These are phyloP conservation scores for Nicotiana knightiana DNA, from an alignment of 257 asterid genomes.

Conservation along the genomic window DNA sequence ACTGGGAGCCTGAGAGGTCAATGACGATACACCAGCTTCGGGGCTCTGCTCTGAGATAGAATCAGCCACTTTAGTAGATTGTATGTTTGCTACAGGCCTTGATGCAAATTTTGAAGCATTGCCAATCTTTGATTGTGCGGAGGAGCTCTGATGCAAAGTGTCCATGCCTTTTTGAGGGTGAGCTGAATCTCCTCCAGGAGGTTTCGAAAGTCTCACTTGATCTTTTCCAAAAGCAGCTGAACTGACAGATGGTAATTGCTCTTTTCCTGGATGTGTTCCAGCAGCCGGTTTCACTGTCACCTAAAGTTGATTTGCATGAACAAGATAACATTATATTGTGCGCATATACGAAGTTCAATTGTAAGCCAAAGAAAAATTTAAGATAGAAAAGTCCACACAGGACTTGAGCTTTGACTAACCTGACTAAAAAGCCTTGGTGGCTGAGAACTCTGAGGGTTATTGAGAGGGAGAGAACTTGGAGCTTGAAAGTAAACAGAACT, in stretches of 20 bases:
- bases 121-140: conserved; percentile 39
- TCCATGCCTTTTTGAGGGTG: conserved; percentile 37
- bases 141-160: conserved; percentile 28
- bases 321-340: background rate
- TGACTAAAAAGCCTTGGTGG: conserved; percentile 55
- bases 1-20: conserved; percentile 19
- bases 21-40: conserved; percentile 13
- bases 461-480: conserved; percentile 51
- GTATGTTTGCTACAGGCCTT: conserved; percentile 11
- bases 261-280: conserved; percentile 49
- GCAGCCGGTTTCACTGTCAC: conserved; percentile 68
- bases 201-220: conserved; percentile 28
- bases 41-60: conserved; percentile 26
- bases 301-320: conserved; percentile 26
- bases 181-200: conserved; percentile 23
- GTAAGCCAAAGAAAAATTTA: background rate
- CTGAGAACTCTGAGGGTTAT: conserved; percentile 49
- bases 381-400: background rate
- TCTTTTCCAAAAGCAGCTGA: conserved; percentile 45
- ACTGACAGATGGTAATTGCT: conserved; percentile 26
- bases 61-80: conserved; percentile 21
- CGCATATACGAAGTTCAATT: background rate
- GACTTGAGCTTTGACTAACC: conserved; percentile 33
- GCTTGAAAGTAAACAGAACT: conserved; percentile 33
- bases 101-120: conserved; percentile 27